A percentile compares a stretch with the other conserved stretches of the same genome.
These are phyloP conservation scores for Calycina herbarum DNA, from an alignment of 2,329 filamentous ascomycete species.

Conservation along the genomic window DNA sequence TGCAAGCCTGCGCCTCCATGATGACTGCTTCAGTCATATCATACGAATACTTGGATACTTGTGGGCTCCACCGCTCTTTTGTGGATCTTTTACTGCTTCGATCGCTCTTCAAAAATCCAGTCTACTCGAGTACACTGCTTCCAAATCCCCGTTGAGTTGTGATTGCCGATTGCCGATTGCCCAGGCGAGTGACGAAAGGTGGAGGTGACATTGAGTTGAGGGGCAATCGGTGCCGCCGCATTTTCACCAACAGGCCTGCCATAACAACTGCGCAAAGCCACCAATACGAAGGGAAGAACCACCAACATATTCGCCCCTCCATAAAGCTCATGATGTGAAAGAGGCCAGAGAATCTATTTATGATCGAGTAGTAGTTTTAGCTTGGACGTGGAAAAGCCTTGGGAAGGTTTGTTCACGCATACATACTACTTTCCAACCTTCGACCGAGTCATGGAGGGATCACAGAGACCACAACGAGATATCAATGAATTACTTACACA, in stretches of 20 bases:
- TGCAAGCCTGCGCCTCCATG: constrained; percentile 7
- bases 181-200: neutral
- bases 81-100: constrained; percentile 3
- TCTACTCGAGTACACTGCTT: neutral
- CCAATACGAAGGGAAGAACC: neutral
- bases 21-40: neutral
- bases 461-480: constrained; percentile 31
- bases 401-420: constrained; percentile 5
- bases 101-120: neutral
- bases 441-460: constrained; percentile 18
- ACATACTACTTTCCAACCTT: neutral
- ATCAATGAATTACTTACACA: constrained; percentile 49
- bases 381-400: neutral
- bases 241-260: neutral
- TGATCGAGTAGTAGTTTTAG: neutral
- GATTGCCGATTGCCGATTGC: neutral
- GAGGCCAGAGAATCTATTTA: neutral
- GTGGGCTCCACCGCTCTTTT: constrained; percentile 4
- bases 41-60: neutral
- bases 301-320: neutral
- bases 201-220: neutral
- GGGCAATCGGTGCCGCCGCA: neutral
- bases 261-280: neutral
- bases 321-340: neutral
- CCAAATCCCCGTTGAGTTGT: neutral